Percentiles rank a stretch among this genome's conserved stretches.
These are phyloP conservation scores for Metschnikowia vanudenii DNA, from an alignment of 805 yeast genomes.

Conservation along the genomic window DNA sequence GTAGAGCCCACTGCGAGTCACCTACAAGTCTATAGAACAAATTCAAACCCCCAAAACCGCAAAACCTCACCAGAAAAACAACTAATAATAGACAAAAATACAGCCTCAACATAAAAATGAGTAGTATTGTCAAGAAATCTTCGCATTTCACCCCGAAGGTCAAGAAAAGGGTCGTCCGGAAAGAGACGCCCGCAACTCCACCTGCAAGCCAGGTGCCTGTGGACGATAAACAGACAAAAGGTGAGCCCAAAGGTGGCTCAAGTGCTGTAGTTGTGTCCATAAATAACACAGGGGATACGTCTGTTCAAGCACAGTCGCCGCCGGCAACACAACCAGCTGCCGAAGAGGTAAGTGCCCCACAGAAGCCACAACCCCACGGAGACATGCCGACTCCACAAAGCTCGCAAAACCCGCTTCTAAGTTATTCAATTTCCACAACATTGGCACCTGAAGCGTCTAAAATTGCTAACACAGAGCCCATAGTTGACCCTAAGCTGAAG, in stretches of 20 bases:
- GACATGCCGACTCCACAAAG: not conserved
- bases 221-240: not conserved
- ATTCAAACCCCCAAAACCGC: too few relatives aligned
- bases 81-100: too few relatives aligned
- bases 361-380: too few relatives aligned
- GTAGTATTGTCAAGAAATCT: conserved; percentile 49
- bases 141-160: conserved; percentile 66
- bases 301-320: conserved; percentile 2
- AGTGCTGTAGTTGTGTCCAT: too few relatives aligned
- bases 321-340: conserved; percentile 4
- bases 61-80: not conserved
- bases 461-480: conserved; percentile 16
- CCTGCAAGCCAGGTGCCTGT: conserved; percentile 17
- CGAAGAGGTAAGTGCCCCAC: too few relatives aligned
- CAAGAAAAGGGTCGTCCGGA: conserved; percentile 27
- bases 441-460: not conserved
- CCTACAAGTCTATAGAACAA: too few relatives aligned
- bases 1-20: not conserved
- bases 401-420: conserved; percentile 1
- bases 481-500: conserved; percentile 29
- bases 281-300: not conserved
- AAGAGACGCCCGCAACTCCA: conserved; percentile 17
- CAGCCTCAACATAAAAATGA: conserved; percentile 27
- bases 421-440: conserved; percentile 2
- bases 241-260: too few relatives aligned